Percentiles rank a stretch among this genome's conserved stretches.
phyloP scores from a whole-genome alignment of 148 eudicot genomes.

The Drosera capensis region DNA sequence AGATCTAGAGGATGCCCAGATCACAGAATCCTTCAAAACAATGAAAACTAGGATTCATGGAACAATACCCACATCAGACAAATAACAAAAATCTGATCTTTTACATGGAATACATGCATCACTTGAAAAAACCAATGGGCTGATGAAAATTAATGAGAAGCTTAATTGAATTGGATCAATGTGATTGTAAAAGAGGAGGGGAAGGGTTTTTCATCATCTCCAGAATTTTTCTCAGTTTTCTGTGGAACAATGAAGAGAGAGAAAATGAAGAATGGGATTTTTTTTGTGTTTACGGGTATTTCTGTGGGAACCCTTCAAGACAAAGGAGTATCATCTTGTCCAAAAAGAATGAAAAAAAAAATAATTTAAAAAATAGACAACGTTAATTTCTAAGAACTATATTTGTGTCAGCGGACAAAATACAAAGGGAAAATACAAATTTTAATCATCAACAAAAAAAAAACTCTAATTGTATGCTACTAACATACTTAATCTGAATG shows the following conservation, averaged over 20 bases:
- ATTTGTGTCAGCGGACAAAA: no score
- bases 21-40: background rate
- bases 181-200: background rate
- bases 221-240: constrained; percentile 2
- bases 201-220: constrained; percentile 6
- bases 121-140: background rate
- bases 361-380: no score
- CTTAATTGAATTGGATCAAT: background rate
- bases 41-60: background rate
- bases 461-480: no score
- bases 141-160: background rate
- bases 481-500: no score
- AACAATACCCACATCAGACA: background rate
- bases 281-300: constrained; percentile 39
- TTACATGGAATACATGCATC: background rate
- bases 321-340: no score
- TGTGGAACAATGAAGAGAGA: background rate
- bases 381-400: no score
- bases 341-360: no score
- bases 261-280: constrained; percentile 5
- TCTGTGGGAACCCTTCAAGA: constrained; percentile 31
- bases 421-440: no score
- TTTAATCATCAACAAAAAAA: no score
- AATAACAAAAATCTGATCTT: background rate
- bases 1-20: background rate